Percentiles rank a stretch among this genome's conserved stretches.
phyloP scores from a whole-genome alignment of 2,329 filamentous ascomycete species.

The Coniochaeta ligniaria region DNA sequence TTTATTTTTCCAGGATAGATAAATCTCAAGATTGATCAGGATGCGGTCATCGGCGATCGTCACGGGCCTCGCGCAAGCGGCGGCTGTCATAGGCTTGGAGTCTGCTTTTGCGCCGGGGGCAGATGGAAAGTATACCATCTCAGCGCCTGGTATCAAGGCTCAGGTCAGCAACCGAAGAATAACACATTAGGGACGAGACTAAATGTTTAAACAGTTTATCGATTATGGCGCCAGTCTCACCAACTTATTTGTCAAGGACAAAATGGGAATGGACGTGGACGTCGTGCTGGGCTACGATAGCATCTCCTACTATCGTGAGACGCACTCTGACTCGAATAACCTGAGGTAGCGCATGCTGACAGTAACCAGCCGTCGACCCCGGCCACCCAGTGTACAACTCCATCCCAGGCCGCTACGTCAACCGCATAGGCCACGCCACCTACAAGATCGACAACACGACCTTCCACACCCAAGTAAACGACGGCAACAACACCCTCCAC shows the following conservation, averaged over 20 bases:
- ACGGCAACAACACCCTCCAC: constrained; percentile 47
- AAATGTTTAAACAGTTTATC: constrained; percentile 32
- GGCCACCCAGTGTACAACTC: constrained; percentile 54
- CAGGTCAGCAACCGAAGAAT: constrained; percentile 22
- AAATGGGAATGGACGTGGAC: constrained; percentile 52
- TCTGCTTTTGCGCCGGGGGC: constrained; percentile 14
- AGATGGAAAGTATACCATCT: constrained; percentile 27
- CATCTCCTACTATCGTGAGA: constrained; percentile 44
- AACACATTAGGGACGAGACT: constrained; percentile 31
- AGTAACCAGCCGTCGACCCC: constrained; percentile 29
- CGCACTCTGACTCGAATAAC: neutral
- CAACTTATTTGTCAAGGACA: constrained; percentile 57
- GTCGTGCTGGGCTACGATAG: constrained; percentile 60
- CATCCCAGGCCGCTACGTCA: constrained; percentile 57
- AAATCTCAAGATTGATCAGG: neutral
- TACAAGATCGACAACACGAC: constrained; percentile 46
- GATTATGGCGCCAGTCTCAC: constrained; percentile 54
- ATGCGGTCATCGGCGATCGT: constrained; percentile 14
- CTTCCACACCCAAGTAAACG: constrained; percentile 48
- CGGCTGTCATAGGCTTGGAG: constrained; percentile 2
- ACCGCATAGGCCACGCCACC: constrained; percentile 52
- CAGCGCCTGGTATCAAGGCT: constrained; percentile 24
- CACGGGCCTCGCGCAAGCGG: constrained; percentile 12
- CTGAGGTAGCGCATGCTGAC: neutral
- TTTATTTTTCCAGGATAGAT: neutral